phyloP scores from a whole-genome alignment of 164 flowering plant genomes.

The Berberis thunbergii region DNA sequence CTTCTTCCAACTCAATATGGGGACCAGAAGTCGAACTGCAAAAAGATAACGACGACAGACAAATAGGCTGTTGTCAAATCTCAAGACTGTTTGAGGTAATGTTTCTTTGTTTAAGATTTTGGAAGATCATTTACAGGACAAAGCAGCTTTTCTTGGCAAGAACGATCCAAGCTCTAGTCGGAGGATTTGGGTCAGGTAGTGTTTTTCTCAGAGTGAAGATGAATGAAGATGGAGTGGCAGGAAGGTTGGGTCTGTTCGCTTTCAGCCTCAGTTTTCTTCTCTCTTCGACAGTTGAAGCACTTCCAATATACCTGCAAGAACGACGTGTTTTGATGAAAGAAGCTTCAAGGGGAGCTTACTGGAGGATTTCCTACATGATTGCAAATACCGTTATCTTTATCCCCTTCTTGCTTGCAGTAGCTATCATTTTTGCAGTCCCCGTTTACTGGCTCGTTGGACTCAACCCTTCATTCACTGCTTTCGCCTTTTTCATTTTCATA shows the following conservation, averaged over 20 bases:
- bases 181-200: conserved; percentile 76
- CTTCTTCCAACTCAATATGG: conserved; percentile 19
- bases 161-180: conserved; percentile 85
- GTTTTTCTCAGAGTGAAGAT: conserved; percentile 52
- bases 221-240: conserved; percentile 63
- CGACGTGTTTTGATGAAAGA: conserved; percentile 64
- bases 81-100: conserved; percentile 39
- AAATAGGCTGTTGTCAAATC: neutral
- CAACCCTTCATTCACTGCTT: too few relatives aligned
- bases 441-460: too few relatives aligned
- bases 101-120: conserved; percentile 59
- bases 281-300: conserved; percentile 48
- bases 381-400: conserved; percentile 31
- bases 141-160: conserved; percentile 52
- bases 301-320: conserved; percentile 62
- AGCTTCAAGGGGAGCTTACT: conserved; percentile 23
- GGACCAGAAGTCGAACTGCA: conserved; percentile 8
- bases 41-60: neutral
- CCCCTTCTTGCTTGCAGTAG: too few relatives aligned
- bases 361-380: conserved; percentile 68
- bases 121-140: conserved; percentile 48
- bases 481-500: too few relatives aligned
- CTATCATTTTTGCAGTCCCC: too few relatives aligned
- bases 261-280: conserved; percentile 88
- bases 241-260: conserved; percentile 79